phyloP scores from a whole-genome alignment of 1,139 yeast species.

The Diutina pseudorugosa region DNA sequence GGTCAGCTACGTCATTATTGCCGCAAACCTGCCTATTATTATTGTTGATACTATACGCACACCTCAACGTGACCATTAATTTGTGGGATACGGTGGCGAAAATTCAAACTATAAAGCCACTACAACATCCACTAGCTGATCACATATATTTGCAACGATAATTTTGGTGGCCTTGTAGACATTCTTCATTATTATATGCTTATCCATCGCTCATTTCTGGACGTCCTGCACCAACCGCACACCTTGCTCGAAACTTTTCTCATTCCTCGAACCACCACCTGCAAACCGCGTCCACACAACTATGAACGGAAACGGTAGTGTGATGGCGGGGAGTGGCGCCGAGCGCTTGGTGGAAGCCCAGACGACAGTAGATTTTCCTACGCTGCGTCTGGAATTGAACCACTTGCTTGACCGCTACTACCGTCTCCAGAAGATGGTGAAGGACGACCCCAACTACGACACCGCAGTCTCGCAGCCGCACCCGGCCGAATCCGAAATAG shows the following conservation, averaged over 20 bases:
- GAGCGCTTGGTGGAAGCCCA: not conserved
- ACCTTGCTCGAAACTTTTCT: not conserved
- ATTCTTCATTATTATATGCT: too few relatives aligned
- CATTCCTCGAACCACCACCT: not conserved
- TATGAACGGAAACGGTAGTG: slow-evolving; percentile 3
- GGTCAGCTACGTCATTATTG: too few relatives aligned
- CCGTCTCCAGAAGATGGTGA: not conserved
- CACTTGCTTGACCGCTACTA: slow-evolving; percentile 4
- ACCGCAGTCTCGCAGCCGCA: not conserved
- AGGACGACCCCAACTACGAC: not conserved
- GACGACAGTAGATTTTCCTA: not conserved
- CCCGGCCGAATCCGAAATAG: not conserved
- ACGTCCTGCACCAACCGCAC: not conserved
- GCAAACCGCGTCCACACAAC: slow-evolving; percentile 1
- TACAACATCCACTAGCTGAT: too few relatives aligned
- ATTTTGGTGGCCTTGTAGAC: too few relatives aligned
- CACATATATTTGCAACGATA: too few relatives aligned
- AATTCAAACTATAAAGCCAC: not conserved
- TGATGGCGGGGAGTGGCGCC: not conserved
- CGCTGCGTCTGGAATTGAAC: slow-evolving; percentile 3
- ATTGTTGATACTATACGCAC: not conserved
- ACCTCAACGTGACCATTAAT: not conserved
- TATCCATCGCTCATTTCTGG: not conserved
- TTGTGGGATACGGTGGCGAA: not conserved
- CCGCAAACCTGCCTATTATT: not conserved